Conservation (phyloP, 2,329 filamentous ascomycete species). For the Apiospora aurea region DNA sequence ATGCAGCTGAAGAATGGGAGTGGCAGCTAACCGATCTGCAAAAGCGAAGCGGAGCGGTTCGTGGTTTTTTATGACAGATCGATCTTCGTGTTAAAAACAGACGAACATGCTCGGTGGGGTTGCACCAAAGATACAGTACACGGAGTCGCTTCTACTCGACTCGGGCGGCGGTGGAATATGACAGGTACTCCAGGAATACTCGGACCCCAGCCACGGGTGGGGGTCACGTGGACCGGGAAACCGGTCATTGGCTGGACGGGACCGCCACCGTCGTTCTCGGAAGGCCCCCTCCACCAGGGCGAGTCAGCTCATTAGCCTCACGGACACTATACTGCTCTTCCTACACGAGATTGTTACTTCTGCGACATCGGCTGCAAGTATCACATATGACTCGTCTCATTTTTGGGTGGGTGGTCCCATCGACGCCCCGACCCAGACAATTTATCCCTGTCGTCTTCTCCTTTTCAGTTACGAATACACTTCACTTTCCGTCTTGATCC, state of each 20-base stretch:
- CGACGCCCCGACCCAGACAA: too few relatives aligned
- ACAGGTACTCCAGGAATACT: not conserved
- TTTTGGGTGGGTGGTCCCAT: not conserved
- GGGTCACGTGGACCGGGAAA: not conserved
- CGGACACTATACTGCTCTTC: too few relatives aligned
- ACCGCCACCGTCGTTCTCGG: not conserved
- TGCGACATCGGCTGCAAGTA: not conserved
- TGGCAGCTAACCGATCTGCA: too few relatives aligned
- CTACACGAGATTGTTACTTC: not conserved
- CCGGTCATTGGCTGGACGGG: constrained; percentile 5
- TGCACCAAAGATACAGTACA: too few relatives aligned
- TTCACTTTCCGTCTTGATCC: not conserved
- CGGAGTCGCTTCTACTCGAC: not conserved
- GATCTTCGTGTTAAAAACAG: too few relatives aligned
- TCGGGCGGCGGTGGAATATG: not conserved
- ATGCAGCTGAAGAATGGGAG: too few relatives aligned
- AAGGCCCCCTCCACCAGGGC: too few relatives aligned
- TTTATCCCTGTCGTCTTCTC: not conserved
- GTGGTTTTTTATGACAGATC: too few relatives aligned
- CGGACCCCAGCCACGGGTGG: not conserved
- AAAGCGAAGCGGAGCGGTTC: too few relatives aligned
- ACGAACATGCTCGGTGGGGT: not conserved
- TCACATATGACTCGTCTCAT: not conserved
- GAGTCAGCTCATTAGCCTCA: not conserved
- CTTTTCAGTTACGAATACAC: too few relatives aligned